Base-by-base conservation (phyloP, 257 asterid species). In the Solanum rostratum region DNA sequence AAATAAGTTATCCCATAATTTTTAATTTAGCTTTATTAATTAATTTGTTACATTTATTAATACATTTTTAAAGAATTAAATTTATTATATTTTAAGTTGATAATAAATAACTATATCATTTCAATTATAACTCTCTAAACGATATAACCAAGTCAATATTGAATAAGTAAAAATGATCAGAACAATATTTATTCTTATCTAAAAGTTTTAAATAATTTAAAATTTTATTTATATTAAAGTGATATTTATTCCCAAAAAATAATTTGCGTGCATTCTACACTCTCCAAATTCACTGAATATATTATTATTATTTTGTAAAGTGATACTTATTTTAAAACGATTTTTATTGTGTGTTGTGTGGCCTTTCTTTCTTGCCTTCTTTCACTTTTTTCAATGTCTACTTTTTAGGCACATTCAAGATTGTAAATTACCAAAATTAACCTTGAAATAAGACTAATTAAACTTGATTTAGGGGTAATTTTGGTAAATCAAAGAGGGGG, bases 321-420 rank as follows among this genome's bases (percentile, higher is more conserved):
- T 33, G 4, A 33, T 33, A 33, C 39, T 33, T 33, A 33, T 33
- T 33, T 33, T 33, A 33, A 33, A 33, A 33, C 4, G 4, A 33
- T 33, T 33, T 33, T 33, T 33, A 33, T 33, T 29, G 33, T 80
- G 84, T 80, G 24, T 29, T n/a, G 84, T 46, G 73, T 76, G 60
- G 60, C 62, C 81, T 46, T 76, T 76, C 63, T 57, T 57, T 57
- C 29, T n/a, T 57, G 65, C 65, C 65, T 3, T 57, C 29, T 59
- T 55, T 46, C 76, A 84, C 90, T 87, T 85, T 88, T 78, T 88
- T 86, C 89, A 84, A 87, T 88, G 90, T 80, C 4, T 86, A 80
- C 91, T 90, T 91, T 90, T 84, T 55, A 84, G 82, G 83, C 85
- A 69, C 84, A 85, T 24, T 87, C 74, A 86, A 83, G 63, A 85